Evolutionary conservation across 805 yeast species (phyloP).

Genomic region (Schwanniomyces sp.): DNA sequence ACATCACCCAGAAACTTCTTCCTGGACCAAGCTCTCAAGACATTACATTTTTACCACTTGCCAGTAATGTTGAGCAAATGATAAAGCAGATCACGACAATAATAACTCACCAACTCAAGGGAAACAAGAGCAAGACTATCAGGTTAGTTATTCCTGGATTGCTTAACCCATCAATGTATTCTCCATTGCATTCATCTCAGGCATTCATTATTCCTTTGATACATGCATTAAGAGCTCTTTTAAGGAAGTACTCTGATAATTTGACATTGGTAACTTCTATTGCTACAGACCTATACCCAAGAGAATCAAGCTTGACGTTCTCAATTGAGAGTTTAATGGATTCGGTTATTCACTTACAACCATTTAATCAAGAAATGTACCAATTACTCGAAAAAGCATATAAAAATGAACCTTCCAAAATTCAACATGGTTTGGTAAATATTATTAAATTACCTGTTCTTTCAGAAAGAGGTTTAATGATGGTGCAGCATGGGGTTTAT

Average conservation of each 20-base stretch:
- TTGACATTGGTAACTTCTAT: slow-evolving; percentile 56
- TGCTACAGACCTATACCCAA: slow-evolving; percentile 65
- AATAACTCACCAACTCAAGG: slow-evolving; percentile 30
- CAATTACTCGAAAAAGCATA: slow-evolving; percentile 67
- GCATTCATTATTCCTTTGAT: slow-evolving; percentile 57
- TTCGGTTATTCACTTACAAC: slow-evolving; percentile 70
- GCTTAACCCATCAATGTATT: slow-evolving; percentile 74
- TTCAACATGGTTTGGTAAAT: slow-evolving; percentile 85
- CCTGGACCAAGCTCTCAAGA: slow-evolving; percentile 70
- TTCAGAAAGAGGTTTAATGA: slow-evolving; percentile 80
- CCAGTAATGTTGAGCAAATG: slow-evolving; percentile 16
- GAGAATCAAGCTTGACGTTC: slow-evolving; percentile 46
- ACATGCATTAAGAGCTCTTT: slow-evolving; percentile 55
- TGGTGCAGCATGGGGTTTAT: slow-evolving; percentile 67
- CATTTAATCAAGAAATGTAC: slow-evolving; percentile 74
- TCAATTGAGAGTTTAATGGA: slow-evolving; percentile 61
- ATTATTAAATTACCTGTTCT: slow-evolving; percentile 69
- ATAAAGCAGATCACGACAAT: slow-evolving; percentile 44
- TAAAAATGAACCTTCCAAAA: slow-evolving; percentile 68
- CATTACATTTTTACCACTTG: slow-evolving; percentile 52
- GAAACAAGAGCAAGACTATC: slow-evolving; percentile 48
- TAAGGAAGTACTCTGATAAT: slow-evolving; percentile 45
- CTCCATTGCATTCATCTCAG: slow-evolving; percentile 48
- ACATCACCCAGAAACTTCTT: slow-evolving; percentile 65
- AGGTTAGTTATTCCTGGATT: slow-evolving; percentile 76